Evolutionary conservation across 1,139 yeast species (phyloP).

Genomic region (Schizosaccharomyces versatilis): DNA sequence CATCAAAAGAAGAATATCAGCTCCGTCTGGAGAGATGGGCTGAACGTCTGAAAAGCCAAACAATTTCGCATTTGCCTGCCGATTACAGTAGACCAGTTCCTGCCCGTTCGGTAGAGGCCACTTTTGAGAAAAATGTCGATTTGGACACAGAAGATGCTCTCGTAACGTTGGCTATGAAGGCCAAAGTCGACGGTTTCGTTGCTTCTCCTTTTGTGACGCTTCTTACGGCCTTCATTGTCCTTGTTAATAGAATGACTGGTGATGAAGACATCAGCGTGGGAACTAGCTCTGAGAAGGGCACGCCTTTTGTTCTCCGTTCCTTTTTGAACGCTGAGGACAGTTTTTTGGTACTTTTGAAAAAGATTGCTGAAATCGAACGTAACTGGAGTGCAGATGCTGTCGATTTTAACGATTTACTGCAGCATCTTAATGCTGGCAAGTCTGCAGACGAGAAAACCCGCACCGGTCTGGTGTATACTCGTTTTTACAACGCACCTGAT

Average conservation of each 20-base stretch:
- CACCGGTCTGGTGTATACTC: background rate
- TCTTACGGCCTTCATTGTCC: constrained; percentile 47
- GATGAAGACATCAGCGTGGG: constrained; percentile 85
- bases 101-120: constrained; percentile 43
- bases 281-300: constrained; percentile 27
- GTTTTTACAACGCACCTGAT: constrained; percentile 3
- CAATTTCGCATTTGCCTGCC: constrained; percentile 67
- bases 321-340: background rate
- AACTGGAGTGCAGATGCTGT: background rate
- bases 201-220: constrained; percentile 28
- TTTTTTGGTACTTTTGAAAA: background rate
- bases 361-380: background rate
- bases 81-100: constrained; percentile 63
- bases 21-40: constrained; percentile 4
- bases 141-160: constrained; percentile 7
- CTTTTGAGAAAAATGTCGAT: constrained; percentile 1
- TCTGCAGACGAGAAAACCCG: background rate
- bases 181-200: background rate
- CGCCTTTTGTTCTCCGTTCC: constrained; percentile 14
- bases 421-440: background rate
- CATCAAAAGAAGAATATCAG: background rate
- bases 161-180: background rate
- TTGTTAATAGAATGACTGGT: constrained; percentile 65
- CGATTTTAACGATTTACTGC: background rate
- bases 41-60: constrained; percentile 46